Conservation (phyloP, 805 yeast genomes). For the Candida multigemmis region DNA sequence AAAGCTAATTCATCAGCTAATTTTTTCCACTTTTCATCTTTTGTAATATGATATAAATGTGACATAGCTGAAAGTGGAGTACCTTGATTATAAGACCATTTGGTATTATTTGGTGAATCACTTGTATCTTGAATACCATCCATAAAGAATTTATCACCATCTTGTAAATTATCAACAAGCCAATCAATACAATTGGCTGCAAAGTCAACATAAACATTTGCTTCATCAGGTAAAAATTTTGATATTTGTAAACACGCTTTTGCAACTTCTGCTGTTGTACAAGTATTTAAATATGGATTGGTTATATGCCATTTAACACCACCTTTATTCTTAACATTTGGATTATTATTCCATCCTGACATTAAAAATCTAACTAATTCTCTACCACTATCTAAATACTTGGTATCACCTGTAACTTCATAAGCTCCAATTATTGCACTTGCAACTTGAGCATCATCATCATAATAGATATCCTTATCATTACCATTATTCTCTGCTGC, state of each 20-base stretch:
- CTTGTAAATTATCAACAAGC: slow-evolving; percentile 43
- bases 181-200: slow-evolving; percentile 55
- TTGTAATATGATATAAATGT: slow-evolving; percentile 40
- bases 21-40: slow-evolving; percentile 40
- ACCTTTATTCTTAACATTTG: slow-evolving; percentile 36
- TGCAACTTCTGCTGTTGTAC: slow-evolving; percentile 63
- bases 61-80: slow-evolving; percentile 50
- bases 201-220: slow-evolving; percentile 39
- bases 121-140: slow-evolving; percentile 51
- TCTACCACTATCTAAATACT: slow-evolving; percentile 45
- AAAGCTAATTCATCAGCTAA: slow-evolving; percentile 41
- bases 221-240: slow-evolving; percentile 40
- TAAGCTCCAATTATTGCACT: slow-evolving; percentile 56
- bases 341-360: slow-evolving; percentile 52
- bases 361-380: slow-evolving; percentile 52
- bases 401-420: slow-evolving; percentile 52
- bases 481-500: slow-evolving; percentile 55
- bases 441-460: slow-evolving; percentile 71
- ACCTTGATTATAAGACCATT: slow-evolving; percentile 65
- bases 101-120: slow-evolving; percentile 36
- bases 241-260: slow-evolving; percentile 52
- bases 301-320: slow-evolving; percentile 63
- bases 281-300: slow-evolving; percentile 52
- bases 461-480: slow-evolving; percentile 59
- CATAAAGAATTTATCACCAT: slow-evolving; percentile 45